Base-by-base conservation (phyloP, 2,329 filamentous ascomycete genomes). In the Diaporthe sp. region DNA sequence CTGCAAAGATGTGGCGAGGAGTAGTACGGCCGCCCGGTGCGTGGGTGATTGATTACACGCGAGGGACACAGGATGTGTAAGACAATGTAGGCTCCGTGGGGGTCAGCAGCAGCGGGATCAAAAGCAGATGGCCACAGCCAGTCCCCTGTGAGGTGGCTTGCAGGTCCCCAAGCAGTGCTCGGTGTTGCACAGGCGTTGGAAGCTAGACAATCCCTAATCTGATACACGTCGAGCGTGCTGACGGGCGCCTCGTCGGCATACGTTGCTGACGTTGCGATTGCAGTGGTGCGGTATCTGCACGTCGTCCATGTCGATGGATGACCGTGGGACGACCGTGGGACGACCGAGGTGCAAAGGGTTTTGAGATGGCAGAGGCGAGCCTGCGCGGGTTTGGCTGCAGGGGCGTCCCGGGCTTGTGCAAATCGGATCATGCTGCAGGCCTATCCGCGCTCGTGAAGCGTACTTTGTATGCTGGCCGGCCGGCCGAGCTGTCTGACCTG, bases 71-170 rank as follows among this genome's bases (percentile, higher is more conserved):
- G 55, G 32, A 66, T 66, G 63, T 66, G 63, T 66, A 66, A 66
- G 63, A 66, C 55, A 39, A 71, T 32, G 56, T 58, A 51, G 39
- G 56, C 22, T 56, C 35, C 73, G 73, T 75, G 73, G 73, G 73
- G 70, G 70, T 75, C 55, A 44, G 70, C 47, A 39, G 58, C 58
- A 69, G 63, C 30, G 44, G 42, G 19, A 58, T 65, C 32, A 47
- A 30, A 58, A 65, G 27, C 61, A 35, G 35, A 37, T 15, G 58
- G 37, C 58, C 58, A 44, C 25, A 51, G 70, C 32, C 66, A 73
- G 53, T 56, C 19, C 53, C 39, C n/a, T 71, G 55, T 30, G 32
- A 55, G 39, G 30, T 58, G 56, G 39, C 69, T 32, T 44, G 58
- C 44, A 71, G 55, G 69, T 61, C 51, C 39, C 69, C 44, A 44